Percentiles rank a stretch among this genome's conserved stretches.
Conservation (phyloP, 106 monocot species). For the Allium fistulosum region DNA sequence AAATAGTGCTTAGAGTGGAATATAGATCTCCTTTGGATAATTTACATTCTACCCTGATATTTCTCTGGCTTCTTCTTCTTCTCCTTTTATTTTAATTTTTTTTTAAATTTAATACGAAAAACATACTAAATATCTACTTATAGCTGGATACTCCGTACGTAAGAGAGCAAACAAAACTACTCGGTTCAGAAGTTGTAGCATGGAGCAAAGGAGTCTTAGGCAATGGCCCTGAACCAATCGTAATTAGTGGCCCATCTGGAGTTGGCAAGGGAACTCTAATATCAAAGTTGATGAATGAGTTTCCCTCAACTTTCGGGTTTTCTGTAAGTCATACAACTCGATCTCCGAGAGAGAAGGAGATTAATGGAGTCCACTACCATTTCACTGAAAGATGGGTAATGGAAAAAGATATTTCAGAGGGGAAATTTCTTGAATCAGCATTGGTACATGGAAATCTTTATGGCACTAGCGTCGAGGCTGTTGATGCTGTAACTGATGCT, state of each 20-base stretch:
- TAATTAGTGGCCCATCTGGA: conserved; percentile 92
- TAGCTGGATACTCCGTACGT: conserved; percentile 90
- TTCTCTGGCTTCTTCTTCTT: neutral
- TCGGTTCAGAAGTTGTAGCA: conserved; percentile 71
- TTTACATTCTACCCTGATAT: neutral
- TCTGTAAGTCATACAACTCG: conserved; percentile 95
- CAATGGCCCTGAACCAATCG: conserved; percentile 53
- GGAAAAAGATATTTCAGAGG: conserved; percentile 82
- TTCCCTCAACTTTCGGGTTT: conserved; percentile 85
- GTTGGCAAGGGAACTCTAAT: conserved; percentile 95
- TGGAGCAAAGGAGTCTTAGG: conserved; percentile 78
- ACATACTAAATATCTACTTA: neutral
- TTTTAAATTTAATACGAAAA: neutral
- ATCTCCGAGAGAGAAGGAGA: conserved; percentile 74
- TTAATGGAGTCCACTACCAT: conserved; percentile 87
- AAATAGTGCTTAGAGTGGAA: too few relatives aligned
- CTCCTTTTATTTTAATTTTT: neutral
- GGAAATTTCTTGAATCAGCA: conserved; percentile 89
- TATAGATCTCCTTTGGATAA: neutral
- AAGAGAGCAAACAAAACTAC: conserved; percentile 51
- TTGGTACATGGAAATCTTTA: conserved; percentile 95
- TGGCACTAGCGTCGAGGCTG: conserved; percentile 91
- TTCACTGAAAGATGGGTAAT: conserved; percentile 61
- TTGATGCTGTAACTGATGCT: conserved; percentile 70
- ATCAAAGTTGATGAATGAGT: conserved; percentile 76